Evolutionary conservation across 208 protist genomes (phyloP), one percentile per base, ranked within the genome.

Genomic region (Acanthamoeba royreba): DNA sequence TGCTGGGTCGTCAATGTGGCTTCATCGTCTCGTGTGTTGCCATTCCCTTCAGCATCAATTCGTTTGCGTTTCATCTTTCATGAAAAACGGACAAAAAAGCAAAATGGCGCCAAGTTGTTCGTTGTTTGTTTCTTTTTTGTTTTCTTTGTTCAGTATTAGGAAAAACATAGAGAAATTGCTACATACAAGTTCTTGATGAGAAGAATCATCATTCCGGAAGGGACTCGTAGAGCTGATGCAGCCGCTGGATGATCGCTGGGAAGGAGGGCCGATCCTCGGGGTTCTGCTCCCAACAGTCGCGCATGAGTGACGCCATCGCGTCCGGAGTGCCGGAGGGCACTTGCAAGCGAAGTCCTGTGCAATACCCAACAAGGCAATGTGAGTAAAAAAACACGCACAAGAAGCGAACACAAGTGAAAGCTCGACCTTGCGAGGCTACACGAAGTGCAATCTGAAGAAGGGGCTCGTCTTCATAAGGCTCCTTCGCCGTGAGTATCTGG

Each of bases 401-500:
- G 19, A 25, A 55, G 13, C 13, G 49, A 9, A 55, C 49, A 19
- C 49, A 55, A 19, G 49, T 55, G 49, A 15, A 3, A 4, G 15
- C 25, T 4, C 25, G 25, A 63, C 53, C 69, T 47, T 81, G 69
- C 1, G 69, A 81, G 38, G 38, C 69, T 42, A 81, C 69, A n/a
- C 69, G 69, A 19, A 81, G 33, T 17, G 69, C 69, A 42, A 81
- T 81, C 35, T 81, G 69, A 1, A 81, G 69, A 1, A 81, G 69
- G 38, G 69, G 69, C 69, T 81, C 69, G 69, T 81, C 69, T n/a
- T 81, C 69, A 42, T 81, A 81, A 42, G 69, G 69, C 69, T 81
- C 69, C 40, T 81, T 81, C 40, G 40, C 15, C 4, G 69, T 81
- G 17, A 81, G 40, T 4, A 81, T 81, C 69, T 77, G 66, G 9